Percentiles rank a stretch among this genome's conserved stretches.
Evolutionary conservation across 2,329 filamentous ascomycete genomes (phyloP).

Genomic region (Fusarium camptoceras): DNA sequence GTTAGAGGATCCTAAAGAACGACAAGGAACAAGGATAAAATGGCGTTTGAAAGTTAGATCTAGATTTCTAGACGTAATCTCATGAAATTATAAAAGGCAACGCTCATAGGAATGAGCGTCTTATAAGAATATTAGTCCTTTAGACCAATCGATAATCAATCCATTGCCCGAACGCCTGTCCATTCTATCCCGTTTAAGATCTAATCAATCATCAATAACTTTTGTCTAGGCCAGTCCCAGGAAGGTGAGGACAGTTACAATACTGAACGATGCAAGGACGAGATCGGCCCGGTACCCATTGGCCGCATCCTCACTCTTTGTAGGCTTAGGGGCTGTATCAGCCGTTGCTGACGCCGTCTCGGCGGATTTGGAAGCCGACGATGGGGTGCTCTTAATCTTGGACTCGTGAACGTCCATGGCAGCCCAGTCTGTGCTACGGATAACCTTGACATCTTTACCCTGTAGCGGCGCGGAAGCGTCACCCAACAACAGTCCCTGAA

Average conservation of each 20-base stretch:
- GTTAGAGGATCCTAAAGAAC: constrained; percentile 50
- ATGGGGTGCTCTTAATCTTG: constrained; percentile 30
- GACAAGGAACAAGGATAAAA: constrained; percentile 13
- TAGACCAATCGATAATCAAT: constrained; percentile 14
- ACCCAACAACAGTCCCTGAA: constrained; percentile 68
- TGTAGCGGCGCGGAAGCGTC: constrained; percentile 59
- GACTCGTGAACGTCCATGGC: constrained; percentile 23
- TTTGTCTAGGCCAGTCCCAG: constrained; percentile 34
- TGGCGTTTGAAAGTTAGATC: constrained; percentile 41
- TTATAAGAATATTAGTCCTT: constrained; percentile 29
- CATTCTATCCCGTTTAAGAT: constrained; percentile 32
- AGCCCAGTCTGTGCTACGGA: constrained; percentile 50
- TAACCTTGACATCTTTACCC: constrained; percentile 60
- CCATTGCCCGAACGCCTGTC: constrained; percentile 32
- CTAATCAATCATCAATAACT: constrained; percentile 29
- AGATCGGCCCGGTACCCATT: constrained; percentile 27
- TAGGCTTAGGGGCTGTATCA: constrained; percentile 17
- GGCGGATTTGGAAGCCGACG: constrained; percentile 1
- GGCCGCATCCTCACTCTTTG: constrained; percentile 39
- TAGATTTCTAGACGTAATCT: constrained; percentile 44
- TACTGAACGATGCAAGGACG: constrained; percentile 37
- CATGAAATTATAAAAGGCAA: constrained; percentile 44
- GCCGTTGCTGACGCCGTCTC: constrained; percentile 18
- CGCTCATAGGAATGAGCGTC: constrained; percentile 29
- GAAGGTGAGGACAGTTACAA: constrained; percentile 36